These are phyloP conservation scores for Fusarium sp. DNA, from an alignment of 2,329 filamentous ascomycete species.

Conservation along the genomic window DNA sequence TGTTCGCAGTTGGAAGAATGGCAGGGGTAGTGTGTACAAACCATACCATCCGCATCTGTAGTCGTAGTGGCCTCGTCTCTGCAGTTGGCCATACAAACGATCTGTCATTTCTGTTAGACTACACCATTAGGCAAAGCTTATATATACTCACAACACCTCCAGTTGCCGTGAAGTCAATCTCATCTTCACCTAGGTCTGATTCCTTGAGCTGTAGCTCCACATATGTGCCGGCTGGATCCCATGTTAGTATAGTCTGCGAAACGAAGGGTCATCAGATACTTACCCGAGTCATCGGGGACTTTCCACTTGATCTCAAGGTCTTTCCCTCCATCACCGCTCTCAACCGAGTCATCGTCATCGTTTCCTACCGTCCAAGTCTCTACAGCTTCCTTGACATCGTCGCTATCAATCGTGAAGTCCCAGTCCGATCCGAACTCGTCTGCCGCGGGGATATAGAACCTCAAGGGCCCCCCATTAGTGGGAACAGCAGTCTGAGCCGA, in stretches of 20 bases:
- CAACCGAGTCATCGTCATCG: accelerated
- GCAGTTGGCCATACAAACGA: not conserved
- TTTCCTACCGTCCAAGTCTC: not conserved
- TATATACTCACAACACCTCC: too few relatives aligned
- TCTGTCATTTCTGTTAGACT: too few relatives aligned
- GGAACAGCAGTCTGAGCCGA: too few relatives aligned
- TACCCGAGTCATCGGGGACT: too few relatives aligned
- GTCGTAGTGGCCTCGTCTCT: not conserved
- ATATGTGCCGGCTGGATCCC: too few relatives aligned
- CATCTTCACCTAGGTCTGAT: too few relatives aligned
- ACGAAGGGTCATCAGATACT: too few relatives aligned
- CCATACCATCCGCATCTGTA: not conserved
- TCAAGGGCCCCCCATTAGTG: not conserved
- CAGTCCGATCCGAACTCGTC: not conserved
- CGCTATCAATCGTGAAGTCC: not conserved
- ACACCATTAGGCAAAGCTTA: too few relatives aligned
- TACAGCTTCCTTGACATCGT: not conserved
- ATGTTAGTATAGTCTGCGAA: too few relatives aligned
- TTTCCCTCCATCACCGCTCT: not conserved
- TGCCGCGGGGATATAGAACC: not conserved
- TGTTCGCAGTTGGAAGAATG: not conserved
- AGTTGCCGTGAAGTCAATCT: too few relatives aligned
- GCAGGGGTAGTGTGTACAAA: not conserved
- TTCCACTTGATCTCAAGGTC: not conserved
- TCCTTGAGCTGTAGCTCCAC: too few relatives aligned